Conservation (phyloP, 345 rosid genomes). For the Syzygium oleosum region DNA sequence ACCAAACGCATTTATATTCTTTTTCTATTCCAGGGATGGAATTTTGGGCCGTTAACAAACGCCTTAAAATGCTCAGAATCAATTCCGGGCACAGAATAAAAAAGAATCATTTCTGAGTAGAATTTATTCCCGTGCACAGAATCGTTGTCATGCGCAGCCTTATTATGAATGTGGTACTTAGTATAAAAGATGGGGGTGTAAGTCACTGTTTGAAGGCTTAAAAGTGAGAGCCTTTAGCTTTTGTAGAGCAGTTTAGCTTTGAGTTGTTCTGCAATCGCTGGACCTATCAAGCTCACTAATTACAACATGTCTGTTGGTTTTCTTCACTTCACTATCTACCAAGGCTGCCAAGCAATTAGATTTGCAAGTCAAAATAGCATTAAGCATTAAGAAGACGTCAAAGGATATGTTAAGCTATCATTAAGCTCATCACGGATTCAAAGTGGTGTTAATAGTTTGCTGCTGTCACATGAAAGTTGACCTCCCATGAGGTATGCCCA, state of each 20-base stretch:
- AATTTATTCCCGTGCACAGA: too few species aligned
- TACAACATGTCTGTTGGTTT: not conserved
- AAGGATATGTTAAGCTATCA: not conserved
- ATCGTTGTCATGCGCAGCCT: too few species aligned
- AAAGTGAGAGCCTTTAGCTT: not conserved
- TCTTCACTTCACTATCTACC: not conserved
- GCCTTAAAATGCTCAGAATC: too few species aligned
- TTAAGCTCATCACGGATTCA: not conserved
- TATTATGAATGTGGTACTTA: not conserved
- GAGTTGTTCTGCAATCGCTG: not conserved
- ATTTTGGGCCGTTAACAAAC: too few species aligned
- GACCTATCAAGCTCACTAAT: not conserved
- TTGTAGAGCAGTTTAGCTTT: not conserved
- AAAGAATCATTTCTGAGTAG: too few species aligned
- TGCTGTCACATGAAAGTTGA: not conserved
- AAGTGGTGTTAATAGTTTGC: not conserved
- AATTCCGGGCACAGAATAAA: too few species aligned
- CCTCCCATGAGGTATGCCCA: not conserved
- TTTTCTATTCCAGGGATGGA: too few species aligned
- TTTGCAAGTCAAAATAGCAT: not conserved
- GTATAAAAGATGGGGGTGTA: not conserved
- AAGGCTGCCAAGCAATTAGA: not conserved
- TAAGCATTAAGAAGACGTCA: not conserved
- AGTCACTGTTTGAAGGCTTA: not conserved
- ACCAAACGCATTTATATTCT: too few species aligned